These are phyloP conservation scores for Penicillium lividum DNA, from an alignment of 495 filamentous ascomycete species.

Conservation along the genomic window DNA sequence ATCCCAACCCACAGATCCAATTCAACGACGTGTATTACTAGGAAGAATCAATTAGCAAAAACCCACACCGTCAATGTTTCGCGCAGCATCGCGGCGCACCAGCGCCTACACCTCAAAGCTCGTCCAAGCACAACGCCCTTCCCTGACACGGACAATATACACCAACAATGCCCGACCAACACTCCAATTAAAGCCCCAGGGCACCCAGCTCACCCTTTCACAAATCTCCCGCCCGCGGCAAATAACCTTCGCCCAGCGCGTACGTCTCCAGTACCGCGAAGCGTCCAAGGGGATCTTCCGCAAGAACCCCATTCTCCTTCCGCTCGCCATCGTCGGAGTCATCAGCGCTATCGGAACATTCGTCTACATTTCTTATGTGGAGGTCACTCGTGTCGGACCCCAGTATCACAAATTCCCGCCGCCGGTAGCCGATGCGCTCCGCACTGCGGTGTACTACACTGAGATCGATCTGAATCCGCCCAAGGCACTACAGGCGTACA, in stretches of 20 bases:
- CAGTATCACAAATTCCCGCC: constrained; percentile 78
- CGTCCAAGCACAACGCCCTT: constrained; percentile 22
- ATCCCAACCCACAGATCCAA: not conserved
- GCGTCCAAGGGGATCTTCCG: constrained; percentile 49
- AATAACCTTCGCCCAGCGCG: constrained; percentile 28
- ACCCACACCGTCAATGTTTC: constrained; percentile 33
- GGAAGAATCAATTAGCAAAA: not conserved
- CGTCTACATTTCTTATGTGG: constrained; percentile 56
- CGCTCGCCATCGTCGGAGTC: constrained; percentile 52
- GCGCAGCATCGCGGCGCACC: constrained; percentile 36
- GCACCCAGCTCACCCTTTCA: constrained; percentile 8
- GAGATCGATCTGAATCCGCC: constrained; percentile 70
- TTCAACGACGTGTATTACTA: not conserved
- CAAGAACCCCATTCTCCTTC: constrained; percentile 47
- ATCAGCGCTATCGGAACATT: constrained; percentile 38
- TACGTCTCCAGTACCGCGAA: constrained; percentile 37
- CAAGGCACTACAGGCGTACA: constrained; percentile 78
- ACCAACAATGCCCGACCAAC: constrained; percentile 23
- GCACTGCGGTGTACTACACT: constrained; percentile 84
- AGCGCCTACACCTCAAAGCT: constrained; percentile 24
- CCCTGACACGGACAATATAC: constrained; percentile 27
- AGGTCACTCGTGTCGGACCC: constrained; percentile 61
- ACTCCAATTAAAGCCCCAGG: constrained; percentile 11
- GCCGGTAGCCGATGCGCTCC: constrained; percentile 74
- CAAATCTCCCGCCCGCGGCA: constrained; percentile 21